phyloP scores from a whole-genome alignment of 176 grass and related monocot genomes.

The sorghum (Sorghum bicolor) region DNA sequence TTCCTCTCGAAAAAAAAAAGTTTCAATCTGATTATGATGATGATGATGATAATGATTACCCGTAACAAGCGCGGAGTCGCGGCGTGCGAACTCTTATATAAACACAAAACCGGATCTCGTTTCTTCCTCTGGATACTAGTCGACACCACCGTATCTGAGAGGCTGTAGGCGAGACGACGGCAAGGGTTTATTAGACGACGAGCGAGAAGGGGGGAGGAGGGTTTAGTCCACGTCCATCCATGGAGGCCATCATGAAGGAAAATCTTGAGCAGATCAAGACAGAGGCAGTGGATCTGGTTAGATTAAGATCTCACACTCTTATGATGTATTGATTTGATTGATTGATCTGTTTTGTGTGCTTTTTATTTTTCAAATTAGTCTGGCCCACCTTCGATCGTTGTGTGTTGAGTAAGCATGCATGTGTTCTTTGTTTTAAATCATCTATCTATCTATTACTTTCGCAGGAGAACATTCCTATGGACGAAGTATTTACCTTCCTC shows the following conservation, averaged over 20 bases:
- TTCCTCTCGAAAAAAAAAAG: too few relatives aligned
- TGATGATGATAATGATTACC: too few relatives aligned
- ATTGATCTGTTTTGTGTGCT: neutral
- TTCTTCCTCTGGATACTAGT: too few relatives aligned
- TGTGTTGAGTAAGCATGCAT: neutral
- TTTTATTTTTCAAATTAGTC: neutral
- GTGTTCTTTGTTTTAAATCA: neutral
- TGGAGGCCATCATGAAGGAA: neutral
- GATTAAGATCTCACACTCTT: neutral
- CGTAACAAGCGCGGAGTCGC: too few relatives aligned
- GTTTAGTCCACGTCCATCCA: neutral
- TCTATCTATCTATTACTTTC: neutral
- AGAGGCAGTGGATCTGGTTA: neutral
- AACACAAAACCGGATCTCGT: too few relatives aligned
- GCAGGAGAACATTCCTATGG: constrained; percentile 73
- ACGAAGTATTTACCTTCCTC: constrained; percentile 68
- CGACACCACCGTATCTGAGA: too few relatives aligned
- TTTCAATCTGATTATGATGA: too few relatives aligned
- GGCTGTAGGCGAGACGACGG: too few relatives aligned
- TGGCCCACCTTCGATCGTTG: too few relatives aligned
- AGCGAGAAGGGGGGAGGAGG: too few relatives aligned
- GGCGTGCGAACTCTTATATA: too few relatives aligned
- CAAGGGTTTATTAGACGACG: too few relatives aligned
- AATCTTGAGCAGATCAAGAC: neutral
- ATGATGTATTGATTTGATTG: neutral